phyloP scores from a whole-genome alignment of 2,329 filamentous ascomycete species.

The Kalmusia sp. region DNA sequence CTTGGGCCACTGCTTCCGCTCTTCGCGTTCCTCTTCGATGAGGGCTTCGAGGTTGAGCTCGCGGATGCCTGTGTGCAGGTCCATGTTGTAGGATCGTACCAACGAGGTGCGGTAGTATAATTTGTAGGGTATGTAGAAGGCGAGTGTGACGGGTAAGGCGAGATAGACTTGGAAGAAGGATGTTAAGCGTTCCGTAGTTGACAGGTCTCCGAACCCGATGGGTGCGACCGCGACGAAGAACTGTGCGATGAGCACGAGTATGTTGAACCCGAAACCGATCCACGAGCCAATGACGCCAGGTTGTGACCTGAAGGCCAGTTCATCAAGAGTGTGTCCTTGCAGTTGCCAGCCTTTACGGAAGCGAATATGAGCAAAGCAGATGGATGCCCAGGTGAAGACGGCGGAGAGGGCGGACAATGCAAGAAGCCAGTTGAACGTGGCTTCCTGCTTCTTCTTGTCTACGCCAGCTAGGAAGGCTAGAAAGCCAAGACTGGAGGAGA shows the following conservation, averaged over 20 bases:
- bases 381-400: slow-evolving; percentile 78
- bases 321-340: slow-evolving; percentile 70
- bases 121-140: slow-evolving; percentile 79
- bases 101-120: slow-evolving; percentile 73
- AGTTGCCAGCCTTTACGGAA: slow-evolving; percentile 68
- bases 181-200: slow-evolving; percentile 57
- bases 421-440: slow-evolving; percentile 62
- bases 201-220: slow-evolving; percentile 62
- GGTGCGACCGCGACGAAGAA: slow-evolving; percentile 89
- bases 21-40: slow-evolving; percentile 79
- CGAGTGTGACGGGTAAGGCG: slow-evolving; percentile 70
- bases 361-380: slow-evolving; percentile 70
- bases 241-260: slow-evolving; percentile 78
- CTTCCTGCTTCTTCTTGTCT: slow-evolving; percentile 45
- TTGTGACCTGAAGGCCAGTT: slow-evolving; percentile 83
- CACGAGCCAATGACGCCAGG: slow-evolving; percentile 82
- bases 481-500: slow-evolving; percentile 64
- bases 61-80: slow-evolving; percentile 82
- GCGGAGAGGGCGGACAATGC: slow-evolving; percentile 75
- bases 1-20: slow-evolving; percentile 62
- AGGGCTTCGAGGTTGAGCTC: slow-evolving; percentile 83
- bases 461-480: slow-evolving; percentile 64
- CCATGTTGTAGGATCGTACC: slow-evolving; percentile 76
- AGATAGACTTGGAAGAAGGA: slow-evolving; percentile 79
- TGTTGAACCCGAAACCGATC: slow-evolving; percentile 78